These are phyloP conservation scores for Trichoderma endophyticum DNA, from an alignment of 2,329 filamentous ascomycete species.

Conservation along the genomic window DNA sequence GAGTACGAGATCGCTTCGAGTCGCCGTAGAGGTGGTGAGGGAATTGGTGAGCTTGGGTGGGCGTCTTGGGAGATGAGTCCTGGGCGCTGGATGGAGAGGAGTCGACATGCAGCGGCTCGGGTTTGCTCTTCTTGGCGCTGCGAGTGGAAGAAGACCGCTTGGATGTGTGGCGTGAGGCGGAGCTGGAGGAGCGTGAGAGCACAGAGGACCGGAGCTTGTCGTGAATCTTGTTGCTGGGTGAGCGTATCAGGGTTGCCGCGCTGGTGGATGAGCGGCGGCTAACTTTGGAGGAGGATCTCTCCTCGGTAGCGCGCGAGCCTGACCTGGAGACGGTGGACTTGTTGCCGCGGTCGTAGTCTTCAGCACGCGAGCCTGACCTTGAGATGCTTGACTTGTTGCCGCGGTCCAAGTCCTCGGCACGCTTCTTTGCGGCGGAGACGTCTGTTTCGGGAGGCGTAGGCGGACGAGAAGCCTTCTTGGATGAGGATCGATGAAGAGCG, in stretches of 20 bases:
- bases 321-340: slow-evolving; percentile 44
- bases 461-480: slow-evolving; percentile 48
- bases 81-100: slow-evolving; percentile 47
- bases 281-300: slow-evolving; percentile 46
- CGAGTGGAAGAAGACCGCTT: slow-evolving; percentile 40
- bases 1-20: slow-evolving; percentile 36
- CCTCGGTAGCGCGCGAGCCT: slow-evolving; percentile 46
- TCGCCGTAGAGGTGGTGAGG: slow-evolving; percentile 43
- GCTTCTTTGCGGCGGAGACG: slow-evolving; percentile 44
- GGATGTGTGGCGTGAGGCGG: slow-evolving; percentile 31
- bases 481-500: slow-evolving; percentile 36
- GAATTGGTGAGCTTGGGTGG: slow-evolving; percentile 53
- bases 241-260: slow-evolving; percentile 52
- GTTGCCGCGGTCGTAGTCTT: slow-evolving; percentile 31
- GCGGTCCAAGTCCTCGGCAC: slow-evolving; percentile 31
- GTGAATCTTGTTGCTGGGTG: slow-evolving; percentile 33
- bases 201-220: slow-evolving; percentile 37
- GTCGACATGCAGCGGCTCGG: slow-evolving; percentile 44
- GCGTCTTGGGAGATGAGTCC: slow-evolving; percentile 60
- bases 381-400: slow-evolving; percentile 38
- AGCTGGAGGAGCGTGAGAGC: slow-evolving; percentile 32
- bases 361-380: slow-evolving; percentile 44
- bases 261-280: slow-evolving; percentile 57
- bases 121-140: slow-evolving; percentile 27
- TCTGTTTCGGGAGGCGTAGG: slow-evolving; percentile 64